Conservation (phyloP, 371 early-diverging fungal species). For the Batkoa obscura region DNA sequence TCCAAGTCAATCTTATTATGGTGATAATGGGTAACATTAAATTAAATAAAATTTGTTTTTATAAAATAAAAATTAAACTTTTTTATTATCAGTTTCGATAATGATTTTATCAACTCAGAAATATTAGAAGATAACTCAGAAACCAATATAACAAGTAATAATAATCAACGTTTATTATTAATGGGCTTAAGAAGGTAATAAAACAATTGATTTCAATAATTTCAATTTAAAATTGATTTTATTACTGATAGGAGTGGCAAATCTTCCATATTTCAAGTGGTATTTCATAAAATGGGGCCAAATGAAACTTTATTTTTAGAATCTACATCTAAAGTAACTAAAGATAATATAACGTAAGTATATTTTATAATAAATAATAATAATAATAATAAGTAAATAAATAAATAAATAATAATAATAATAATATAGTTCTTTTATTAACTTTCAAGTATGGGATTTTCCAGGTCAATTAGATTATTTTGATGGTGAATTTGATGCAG, state of each 20-base stretch:
- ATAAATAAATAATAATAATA: background rate
- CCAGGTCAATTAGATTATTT: slow-evolving; percentile 79
- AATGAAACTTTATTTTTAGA: slow-evolving; percentile 83
- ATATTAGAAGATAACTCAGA: background rate
- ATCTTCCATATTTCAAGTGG: slow-evolving; percentile 76
- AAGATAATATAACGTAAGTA: slow-evolving; percentile 36
- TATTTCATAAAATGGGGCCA: slow-evolving; percentile 81
- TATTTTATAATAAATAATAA: background rate
- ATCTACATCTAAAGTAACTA: slow-evolving; percentile 60
- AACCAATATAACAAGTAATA: no score
- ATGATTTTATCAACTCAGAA: background rate
- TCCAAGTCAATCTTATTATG: no score
- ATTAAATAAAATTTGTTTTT: background rate
- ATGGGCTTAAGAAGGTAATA: no score
- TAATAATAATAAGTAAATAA: background rate
- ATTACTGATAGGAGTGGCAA: slow-evolving; percentile 62
- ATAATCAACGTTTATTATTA: no score
- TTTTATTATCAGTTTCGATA: background rate
- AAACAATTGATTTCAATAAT: background rate
- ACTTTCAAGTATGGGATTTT: slow-evolving; percentile 84
- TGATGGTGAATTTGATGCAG: slow-evolving; percentile 48
- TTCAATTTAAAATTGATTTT: background rate
- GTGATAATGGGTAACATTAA: no score
- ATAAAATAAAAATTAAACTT: background rate
- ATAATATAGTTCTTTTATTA: slow-evolving; percentile 53